These are phyloP conservation scores for Fusarium beomiforme DNA, from an alignment of 2,329 filamentous ascomycete genomes.

Conservation along the genomic window DNA sequence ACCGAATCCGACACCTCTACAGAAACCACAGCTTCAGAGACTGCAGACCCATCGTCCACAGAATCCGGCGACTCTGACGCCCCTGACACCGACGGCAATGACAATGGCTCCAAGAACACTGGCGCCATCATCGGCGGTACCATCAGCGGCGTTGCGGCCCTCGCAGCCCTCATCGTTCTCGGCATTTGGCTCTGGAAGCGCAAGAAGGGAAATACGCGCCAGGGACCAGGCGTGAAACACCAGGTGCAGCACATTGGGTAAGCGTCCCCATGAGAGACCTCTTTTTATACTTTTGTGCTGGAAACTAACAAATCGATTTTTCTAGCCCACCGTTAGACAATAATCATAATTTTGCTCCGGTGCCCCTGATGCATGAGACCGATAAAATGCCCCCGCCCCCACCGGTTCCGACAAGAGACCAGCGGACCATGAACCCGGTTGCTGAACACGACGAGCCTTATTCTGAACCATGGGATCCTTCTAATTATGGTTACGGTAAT, in stretches of 20 bases:
- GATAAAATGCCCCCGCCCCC: conserved; percentile 34
- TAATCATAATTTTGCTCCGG: conserved; percentile 42
- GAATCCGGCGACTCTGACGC: conserved; percentile 35
- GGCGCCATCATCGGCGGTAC: conserved; percentile 65
- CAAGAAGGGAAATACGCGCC: conserved; percentile 53
- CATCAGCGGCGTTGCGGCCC: conserved; percentile 60
- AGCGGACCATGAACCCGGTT: conserved; percentile 30
- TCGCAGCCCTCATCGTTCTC: conserved; percentile 55
- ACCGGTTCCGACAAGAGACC: conserved; percentile 29
- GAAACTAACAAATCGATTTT: conserved; percentile 31
- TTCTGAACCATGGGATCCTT: conserved; percentile 34
- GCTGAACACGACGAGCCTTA: conserved; percentile 19
- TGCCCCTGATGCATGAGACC: conserved; percentile 43
- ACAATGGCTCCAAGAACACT: conserved; percentile 48
- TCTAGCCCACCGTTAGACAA: conserved; percentile 43
- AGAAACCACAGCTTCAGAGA: conserved; percentile 27
- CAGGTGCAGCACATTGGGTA: conserved; percentile 56
- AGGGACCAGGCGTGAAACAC: conserved; percentile 53
- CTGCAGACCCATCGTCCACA: conserved; percentile 32
- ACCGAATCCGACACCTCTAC: conserved; percentile 23
- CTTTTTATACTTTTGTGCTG: background rate
- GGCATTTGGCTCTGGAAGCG: conserved; percentile 57
- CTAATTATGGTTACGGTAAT: conserved; percentile 25
- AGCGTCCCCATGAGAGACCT: conserved; percentile 20
- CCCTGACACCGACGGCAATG: conserved; percentile 42